A percentile compares a stretch with the other conserved stretches of the same genome.
phyloP scores from a whole-genome alignment of 1,139 yeast genomes.

The Scheffersomyces segobiensis region DNA sequence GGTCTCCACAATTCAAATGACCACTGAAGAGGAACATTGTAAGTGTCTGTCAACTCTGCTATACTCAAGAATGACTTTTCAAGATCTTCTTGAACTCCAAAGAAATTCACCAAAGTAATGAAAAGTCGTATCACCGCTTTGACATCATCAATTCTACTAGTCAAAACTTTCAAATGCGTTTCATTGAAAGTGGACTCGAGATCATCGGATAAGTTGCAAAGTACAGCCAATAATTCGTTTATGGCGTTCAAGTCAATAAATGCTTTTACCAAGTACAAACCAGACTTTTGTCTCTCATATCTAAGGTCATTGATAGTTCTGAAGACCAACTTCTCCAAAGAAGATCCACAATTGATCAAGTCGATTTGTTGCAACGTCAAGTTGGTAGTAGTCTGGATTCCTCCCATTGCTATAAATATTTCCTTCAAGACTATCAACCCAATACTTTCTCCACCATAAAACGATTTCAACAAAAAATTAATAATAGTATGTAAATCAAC shows the following conservation, averaged over 20 bases:
- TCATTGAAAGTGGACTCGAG: slow-evolving; percentile 31
- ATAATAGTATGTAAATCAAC: slow-evolving; percentile 61
- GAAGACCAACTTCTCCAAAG: slow-evolving; percentile 58
- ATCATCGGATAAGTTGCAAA: slow-evolving; percentile 53
- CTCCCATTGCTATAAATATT: slow-evolving; percentile 75
- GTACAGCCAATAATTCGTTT: slow-evolving; percentile 64
- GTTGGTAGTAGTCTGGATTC: slow-evolving; percentile 68
- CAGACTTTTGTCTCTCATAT: slow-evolving; percentile 48
- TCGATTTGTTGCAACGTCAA: slow-evolving; percentile 66
- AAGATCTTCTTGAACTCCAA: slow-evolving; percentile 40
- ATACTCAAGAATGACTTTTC: slow-evolving; percentile 43
- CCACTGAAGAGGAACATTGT: slow-evolving; percentile 63
- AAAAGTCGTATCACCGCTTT: slow-evolving; percentile 64
- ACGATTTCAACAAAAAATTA: slow-evolving; percentile 60
- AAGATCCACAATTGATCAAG: slow-evolving; percentile 64
- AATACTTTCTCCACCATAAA: slow-evolving; percentile 61
- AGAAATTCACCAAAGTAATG: slow-evolving; percentile 58
- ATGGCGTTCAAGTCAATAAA: slow-evolving; percentile 49
- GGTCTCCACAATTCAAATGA: slow-evolving; percentile 81
- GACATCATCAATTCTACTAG: slow-evolving; percentile 73
- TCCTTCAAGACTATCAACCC: slow-evolving; percentile 74
- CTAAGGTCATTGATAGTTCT: slow-evolving; percentile 64
- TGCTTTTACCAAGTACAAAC: slow-evolving; percentile 50
- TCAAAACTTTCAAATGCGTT: slow-evolving; percentile 67
- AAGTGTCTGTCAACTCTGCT: slow-evolving; percentile 45